Evolutionary conservation across 441 rosid species (phyloP).

Genomic region (Gossypium trilobum): DNA sequence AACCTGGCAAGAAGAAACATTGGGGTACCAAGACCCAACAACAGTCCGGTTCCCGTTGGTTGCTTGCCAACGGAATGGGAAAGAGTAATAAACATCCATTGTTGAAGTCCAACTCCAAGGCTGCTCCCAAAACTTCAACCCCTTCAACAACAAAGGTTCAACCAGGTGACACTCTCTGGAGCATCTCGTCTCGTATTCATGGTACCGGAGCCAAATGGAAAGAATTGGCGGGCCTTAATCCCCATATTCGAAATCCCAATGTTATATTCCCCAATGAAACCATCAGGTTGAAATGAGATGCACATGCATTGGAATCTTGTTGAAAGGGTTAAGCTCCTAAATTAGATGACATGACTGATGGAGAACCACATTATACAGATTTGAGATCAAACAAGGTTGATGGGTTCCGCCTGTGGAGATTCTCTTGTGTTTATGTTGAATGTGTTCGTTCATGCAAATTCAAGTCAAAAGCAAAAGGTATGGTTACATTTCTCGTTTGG

Average conservation of each 20-base stretch:
- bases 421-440: not conserved
- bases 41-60: slow-evolving; percentile 89
- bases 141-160: slow-evolving; percentile 35
- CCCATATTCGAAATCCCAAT: slow-evolving; percentile 37
- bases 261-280: slow-evolving; percentile 33
- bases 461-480: slow-evolving; percentile 1
- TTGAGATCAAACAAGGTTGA: not conserved
- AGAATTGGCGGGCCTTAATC: slow-evolving; percentile 37
- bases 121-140: slow-evolving; percentile 28
- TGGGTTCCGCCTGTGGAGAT: not conserved
- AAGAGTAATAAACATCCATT: slow-evolving; percentile 54
- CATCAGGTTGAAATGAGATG: slow-evolving; percentile 24
- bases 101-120: slow-evolving; percentile 53
- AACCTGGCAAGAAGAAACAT: slow-evolving; percentile 52
- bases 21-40: slow-evolving; percentile 67
- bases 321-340: not conserved
- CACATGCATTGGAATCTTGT: not conserved
- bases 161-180: slow-evolving; percentile 70
- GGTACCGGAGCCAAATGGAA: slow-evolving; percentile 59
- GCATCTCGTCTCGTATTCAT: slow-evolving; percentile 54
- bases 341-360: not conserved
- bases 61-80: slow-evolving; percentile 92
- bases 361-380: not conserved
- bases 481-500: not conserved
- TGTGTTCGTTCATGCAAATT: not conserved